Evolutionary conservation across 306 rosid genomes (phyloP).

Genomic region (Vigna reflexopilosa): DNA sequence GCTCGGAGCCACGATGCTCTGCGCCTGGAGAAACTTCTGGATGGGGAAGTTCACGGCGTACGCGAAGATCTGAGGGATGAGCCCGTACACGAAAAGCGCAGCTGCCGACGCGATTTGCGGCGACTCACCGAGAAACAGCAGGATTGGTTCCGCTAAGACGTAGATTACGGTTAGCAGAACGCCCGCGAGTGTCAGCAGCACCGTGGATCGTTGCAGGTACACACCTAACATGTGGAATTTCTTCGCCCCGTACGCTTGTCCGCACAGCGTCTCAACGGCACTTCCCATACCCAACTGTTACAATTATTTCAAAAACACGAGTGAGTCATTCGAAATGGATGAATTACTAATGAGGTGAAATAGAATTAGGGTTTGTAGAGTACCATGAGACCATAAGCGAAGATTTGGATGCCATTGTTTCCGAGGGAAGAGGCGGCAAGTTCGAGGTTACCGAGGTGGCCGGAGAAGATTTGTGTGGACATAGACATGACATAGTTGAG

Average conservation of each 20-base stretch:
- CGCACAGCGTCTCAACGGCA: conserved; percentile 87
- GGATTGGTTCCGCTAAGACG: conserved; percentile 57
- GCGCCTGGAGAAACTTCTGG: conserved; percentile 80
- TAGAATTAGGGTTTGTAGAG: no score
- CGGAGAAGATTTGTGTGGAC: conserved; percentile 72
- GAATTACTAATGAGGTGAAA: no score
- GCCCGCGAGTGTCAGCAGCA: conserved; percentile 56
- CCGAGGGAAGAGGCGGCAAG: conserved; percentile 86
- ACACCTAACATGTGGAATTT: conserved; percentile 77
- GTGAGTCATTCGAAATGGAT: no score
- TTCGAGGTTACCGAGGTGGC: conserved; percentile 76
- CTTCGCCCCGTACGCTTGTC: conserved; percentile 80
- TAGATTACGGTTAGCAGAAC: conserved; percentile 48
- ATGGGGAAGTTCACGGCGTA: conserved; percentile 79
- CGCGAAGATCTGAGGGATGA: conserved; percentile 85
- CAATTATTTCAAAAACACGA: background rate
- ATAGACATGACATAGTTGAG: conserved; percentile 72
- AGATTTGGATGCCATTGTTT: conserved; percentile 75
- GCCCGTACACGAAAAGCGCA: conserved; percentile 68
- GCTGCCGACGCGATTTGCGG: conserved; percentile 64
- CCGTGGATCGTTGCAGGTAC: conserved; percentile 73
- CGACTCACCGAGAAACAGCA: conserved; percentile 66
- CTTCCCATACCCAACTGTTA: conserved; percentile 89
- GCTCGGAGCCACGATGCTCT: conserved; percentile 85
- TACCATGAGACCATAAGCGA: conserved; percentile 79